Evolutionary conservation across 2,329 filamentous ascomycete species (phyloP).

Genomic region (Neofusicoccum ribis): DNA sequence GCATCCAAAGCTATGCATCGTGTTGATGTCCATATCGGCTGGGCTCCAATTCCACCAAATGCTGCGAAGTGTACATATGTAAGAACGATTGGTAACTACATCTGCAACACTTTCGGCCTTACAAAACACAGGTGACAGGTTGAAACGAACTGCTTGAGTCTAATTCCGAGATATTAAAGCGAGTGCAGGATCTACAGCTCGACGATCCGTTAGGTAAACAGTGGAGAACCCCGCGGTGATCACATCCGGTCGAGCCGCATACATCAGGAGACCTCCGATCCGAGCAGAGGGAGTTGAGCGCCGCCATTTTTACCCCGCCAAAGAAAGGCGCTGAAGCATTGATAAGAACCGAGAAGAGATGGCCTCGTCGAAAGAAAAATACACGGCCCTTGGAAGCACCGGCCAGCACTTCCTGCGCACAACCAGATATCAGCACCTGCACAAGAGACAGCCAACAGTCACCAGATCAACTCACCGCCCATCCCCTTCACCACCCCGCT

Average conservation of each 20-base stretch:
- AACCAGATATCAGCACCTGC: neutral
- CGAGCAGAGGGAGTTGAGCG: no score
- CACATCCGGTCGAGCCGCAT: neutral
- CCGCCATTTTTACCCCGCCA: no score
- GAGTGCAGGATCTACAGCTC: neutral
- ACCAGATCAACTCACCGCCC: neutral
- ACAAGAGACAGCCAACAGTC: neutral
- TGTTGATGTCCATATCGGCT: neutral
- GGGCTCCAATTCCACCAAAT: no score
- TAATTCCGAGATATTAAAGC: neutral
- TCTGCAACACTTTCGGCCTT: neutral
- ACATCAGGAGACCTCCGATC: no score
- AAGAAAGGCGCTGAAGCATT: no score
- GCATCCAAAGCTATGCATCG: neutral
- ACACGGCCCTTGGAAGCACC: no score
- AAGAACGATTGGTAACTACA: neutral
- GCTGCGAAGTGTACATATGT: neutral
- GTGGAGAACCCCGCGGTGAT: neutral
- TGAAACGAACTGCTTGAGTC: neutral
- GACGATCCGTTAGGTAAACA: constrained; percentile 8
- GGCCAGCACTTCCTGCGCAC: no score
- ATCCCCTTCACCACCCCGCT: neutral
- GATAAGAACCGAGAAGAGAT: neutral
- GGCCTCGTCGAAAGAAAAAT: neutral
- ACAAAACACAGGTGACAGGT: no score